These are phyloP conservation scores for Russula olivacea DNA, from an alignment of 768 basidiomycete genomes.

Conservation along the genomic window DNA sequence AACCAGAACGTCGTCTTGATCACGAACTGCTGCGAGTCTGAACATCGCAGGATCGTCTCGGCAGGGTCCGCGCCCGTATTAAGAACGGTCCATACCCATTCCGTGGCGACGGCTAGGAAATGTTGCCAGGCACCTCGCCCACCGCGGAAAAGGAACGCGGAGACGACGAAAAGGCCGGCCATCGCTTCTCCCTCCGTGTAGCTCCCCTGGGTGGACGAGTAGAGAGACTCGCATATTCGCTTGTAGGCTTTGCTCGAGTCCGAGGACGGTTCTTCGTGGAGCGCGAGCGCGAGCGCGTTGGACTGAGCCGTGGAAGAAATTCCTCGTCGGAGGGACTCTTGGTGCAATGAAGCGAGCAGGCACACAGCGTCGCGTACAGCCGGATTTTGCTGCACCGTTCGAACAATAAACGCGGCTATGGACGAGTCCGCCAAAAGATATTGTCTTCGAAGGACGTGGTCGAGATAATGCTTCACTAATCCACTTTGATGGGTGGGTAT, in stretches of 20 bases:
- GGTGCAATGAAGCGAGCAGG: constrained; percentile 58
- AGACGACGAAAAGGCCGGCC: constrained; percentile 70
- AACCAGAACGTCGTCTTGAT: constrained; percentile 85
- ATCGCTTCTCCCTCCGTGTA: constrained; percentile 66
- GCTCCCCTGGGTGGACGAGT: constrained; percentile 15
- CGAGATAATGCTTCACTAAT: constrained; percentile 46
- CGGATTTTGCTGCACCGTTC: constrained; percentile 40
- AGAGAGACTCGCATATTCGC: constrained; percentile 25
- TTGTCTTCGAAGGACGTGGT: constrained; percentile 58
- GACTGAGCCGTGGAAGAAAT: not conserved
- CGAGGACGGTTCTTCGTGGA: not conserved
- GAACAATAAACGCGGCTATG: constrained; percentile 44
- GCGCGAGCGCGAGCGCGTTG: not conserved
- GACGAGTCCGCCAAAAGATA: constrained; percentile 59
- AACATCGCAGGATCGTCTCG: constrained; percentile 42
- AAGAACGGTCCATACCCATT: constrained; percentile 49
- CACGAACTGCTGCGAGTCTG: constrained; percentile 58
- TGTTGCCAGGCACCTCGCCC: constrained; percentile 62
- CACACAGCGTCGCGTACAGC: constrained; percentile 54
- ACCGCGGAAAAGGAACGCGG: constrained; percentile 71
- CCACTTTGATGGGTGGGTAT: constrained; percentile 28
- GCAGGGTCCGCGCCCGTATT: constrained; percentile 37
- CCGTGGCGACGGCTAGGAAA: constrained; percentile 58
- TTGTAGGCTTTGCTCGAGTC: constrained; percentile 26
- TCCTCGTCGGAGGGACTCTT: constrained; percentile 29